Percentiles rank a stretch among this genome's conserved stretches.
These are phyloP conservation scores for Nemophila menziesii DNA, from an alignment of 257 asterid genomes.

Conservation along the genomic window DNA sequence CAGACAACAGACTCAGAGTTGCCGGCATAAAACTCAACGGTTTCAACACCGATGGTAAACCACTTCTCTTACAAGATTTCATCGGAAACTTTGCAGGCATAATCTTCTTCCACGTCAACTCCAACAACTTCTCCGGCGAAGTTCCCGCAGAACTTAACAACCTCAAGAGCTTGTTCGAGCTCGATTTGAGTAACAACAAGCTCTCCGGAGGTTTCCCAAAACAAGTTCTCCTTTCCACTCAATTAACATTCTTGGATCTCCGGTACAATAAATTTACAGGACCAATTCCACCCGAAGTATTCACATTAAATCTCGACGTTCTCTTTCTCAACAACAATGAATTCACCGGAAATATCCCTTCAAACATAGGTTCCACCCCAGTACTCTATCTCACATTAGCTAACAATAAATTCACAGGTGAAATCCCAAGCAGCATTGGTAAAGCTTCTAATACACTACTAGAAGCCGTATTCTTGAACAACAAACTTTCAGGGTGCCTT, in stretches of 20 bases:
- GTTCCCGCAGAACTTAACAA: constrained; percentile 22
- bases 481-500: constrained; percentile 46
- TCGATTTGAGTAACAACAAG: constrained; percentile 60
- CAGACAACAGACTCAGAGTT: constrained; percentile 10
- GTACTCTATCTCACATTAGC: constrained; percentile 40
- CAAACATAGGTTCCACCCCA: constrained; percentile 30
- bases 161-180: constrained; percentile 28
- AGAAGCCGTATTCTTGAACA: constrained; percentile 34
- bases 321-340: constrained; percentile 58
- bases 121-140: constrained; percentile 31
- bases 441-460: constrained; percentile 14
- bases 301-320: constrained; percentile 45
- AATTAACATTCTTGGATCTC: constrained; percentile 51
- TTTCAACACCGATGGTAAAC: constrained; percentile 4
- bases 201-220: constrained; percentile 37
- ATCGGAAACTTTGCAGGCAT: constrained; percentile 18
- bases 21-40: constrained; percentile 42
- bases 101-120: constrained; percentile 41
- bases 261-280: constrained; percentile 42
- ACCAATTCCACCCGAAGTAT: constrained; percentile 23
- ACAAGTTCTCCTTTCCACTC: constrained; percentile 27
- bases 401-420: constrained; percentile 38
- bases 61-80: constrained; percentile 10
- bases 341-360: constrained; percentile 33
- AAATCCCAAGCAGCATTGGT: constrained; percentile 45